phyloP scores from a whole-genome alignment of 768 basidiomycete genomes.

The Psilocybe cubensis region DNA sequence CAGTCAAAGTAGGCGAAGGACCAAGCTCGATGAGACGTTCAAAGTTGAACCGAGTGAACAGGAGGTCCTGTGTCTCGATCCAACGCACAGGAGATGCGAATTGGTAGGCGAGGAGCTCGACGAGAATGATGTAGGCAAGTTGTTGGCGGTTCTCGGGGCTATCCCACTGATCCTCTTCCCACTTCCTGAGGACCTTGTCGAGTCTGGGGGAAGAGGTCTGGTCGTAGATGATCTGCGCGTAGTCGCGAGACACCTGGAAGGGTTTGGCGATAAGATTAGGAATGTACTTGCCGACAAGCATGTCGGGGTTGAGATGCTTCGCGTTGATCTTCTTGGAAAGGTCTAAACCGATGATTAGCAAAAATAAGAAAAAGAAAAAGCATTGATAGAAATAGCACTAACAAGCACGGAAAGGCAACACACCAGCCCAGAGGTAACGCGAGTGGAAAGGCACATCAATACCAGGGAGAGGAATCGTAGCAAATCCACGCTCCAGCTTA shows the following conservation, averaged over 20 bases:
- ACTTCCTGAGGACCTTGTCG: conserved; percentile 91
- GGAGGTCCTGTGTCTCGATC: conserved; percentile 98
- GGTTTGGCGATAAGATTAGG: conserved; percentile 94
- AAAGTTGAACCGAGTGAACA: conserved; percentile 85
- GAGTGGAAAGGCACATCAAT: conserved; percentile 99
- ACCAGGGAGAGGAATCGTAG: conserved; percentile 92
- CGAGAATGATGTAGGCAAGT: conserved; percentile 94
- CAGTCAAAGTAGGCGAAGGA: conserved; percentile 94
- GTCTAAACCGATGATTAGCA: conserved; percentile 47
- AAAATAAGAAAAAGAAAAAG: conserved; percentile 3
- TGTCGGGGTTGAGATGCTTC: conserved; percentile 89
- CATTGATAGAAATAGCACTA: conserved; percentile 39
- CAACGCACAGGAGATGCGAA: conserved; percentile 98
- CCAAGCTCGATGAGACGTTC: conserved; percentile 96
- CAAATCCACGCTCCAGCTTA: conserved; percentile 95
- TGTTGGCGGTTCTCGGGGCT: conserved; percentile 83
- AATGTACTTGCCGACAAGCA: conserved; percentile 94
- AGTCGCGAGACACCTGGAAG: conserved; percentile 82
- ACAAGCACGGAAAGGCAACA: conserved; percentile 97
- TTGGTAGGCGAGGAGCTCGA: conserved; percentile 96
- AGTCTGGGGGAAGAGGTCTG: conserved; percentile 96
- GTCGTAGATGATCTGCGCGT: conserved; percentile 94
- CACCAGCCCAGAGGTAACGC: conserved; percentile 98
- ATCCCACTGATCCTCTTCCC: conserved; percentile 93
- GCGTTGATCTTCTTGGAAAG: conserved; percentile 98